Conservation (phyloP, 306 rosid genomes). For the Gastrolobium bilobum region DNA sequence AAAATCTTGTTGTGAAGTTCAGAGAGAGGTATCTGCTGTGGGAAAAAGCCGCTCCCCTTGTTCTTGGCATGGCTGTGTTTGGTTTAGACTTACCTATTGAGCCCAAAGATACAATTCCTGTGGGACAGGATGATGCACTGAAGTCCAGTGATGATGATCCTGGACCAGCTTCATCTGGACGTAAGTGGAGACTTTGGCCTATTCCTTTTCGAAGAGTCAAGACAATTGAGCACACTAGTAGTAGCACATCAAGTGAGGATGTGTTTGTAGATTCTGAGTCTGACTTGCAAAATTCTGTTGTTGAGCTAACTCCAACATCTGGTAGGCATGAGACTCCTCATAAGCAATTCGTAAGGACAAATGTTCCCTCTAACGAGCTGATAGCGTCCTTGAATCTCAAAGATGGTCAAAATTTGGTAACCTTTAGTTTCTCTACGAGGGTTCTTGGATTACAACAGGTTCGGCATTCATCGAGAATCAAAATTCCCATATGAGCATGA, state of each 20-base stretch:
- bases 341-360: constrained; percentile 85
- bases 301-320: constrained; percentile 59
- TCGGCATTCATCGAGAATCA: constrained; percentile 53
- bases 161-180: constrained; percentile 67
- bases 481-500: constrained; percentile 21
- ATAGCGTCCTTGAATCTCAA: constrained; percentile 93
- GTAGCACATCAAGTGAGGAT: constrained; percentile 75
- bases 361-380: constrained; percentile 94
- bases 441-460: constrained; percentile 95
- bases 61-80: constrained; percentile 81
- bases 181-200: constrained; percentile 98
- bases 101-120: constrained; percentile 74
- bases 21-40: constrained; percentile 78
- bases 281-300: constrained; percentile 47
- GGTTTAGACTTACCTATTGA: constrained; percentile 75
- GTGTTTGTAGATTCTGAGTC: constrained; percentile 93
- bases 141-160: constrained; percentile 61
- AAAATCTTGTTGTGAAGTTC: constrained; percentile 70
- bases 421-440: constrained; percentile 92
- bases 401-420: constrained; percentile 93
- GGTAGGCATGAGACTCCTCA: constrained; percentile 58
- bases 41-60: constrained; percentile 90
- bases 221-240: constrained; percentile 77
- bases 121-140: constrained; percentile 70
- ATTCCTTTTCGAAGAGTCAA: constrained; percentile 91